Conservation (phyloP, 169 alveolate genomes). For the Plasmodium yoelii region DNA sequence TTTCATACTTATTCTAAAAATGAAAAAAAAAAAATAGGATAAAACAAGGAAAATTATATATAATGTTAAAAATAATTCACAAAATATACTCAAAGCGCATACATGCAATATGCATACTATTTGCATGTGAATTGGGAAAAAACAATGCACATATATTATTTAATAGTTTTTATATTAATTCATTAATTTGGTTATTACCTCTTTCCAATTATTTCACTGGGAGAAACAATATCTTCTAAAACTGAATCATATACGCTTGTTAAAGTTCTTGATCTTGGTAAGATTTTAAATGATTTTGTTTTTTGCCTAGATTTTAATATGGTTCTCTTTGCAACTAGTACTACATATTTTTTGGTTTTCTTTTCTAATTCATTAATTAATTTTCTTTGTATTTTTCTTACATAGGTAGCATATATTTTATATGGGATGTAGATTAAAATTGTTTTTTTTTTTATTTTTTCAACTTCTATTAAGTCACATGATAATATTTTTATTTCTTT, state of each 20-base stretch:
- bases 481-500: slow-evolving; percentile 87
- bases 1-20: slow-evolving; percentile 90
- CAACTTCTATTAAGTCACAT: slow-evolving; percentile 88
- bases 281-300: slow-evolving; percentile 90
- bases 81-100: not conserved
- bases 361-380: slow-evolving; percentile 94
- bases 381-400: slow-evolving; percentile 91
- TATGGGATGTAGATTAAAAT: slow-evolving; percentile 91
- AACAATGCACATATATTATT: not conserved
- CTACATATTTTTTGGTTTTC: slow-evolving; percentile 95
- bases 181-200: slow-evolving; percentile 72
- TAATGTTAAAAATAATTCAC: slow-evolving; percentile 1
- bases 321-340: slow-evolving; percentile 92
- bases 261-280: slow-evolving; percentile 96
- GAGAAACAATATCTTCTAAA: slow-evolving; percentile 96
- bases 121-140: not conserved
- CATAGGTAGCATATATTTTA: slow-evolving; percentile 87
- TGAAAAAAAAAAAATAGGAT: slow-evolving; percentile 2
- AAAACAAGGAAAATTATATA: not conserved
- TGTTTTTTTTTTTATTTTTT: slow-evolving; percentile 90
- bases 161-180: not conserved
- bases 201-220: slow-evolving; percentile 95
- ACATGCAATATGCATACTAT: not conserved
- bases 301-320: slow-evolving; percentile 91
- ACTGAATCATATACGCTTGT: slow-evolving; percentile 96